Percentiles rank a stretch among this genome's conserved stretches.
Conservation (phyloP, 352 stramenopile genomes). For the Pythium pectinolyticum region DNA sequence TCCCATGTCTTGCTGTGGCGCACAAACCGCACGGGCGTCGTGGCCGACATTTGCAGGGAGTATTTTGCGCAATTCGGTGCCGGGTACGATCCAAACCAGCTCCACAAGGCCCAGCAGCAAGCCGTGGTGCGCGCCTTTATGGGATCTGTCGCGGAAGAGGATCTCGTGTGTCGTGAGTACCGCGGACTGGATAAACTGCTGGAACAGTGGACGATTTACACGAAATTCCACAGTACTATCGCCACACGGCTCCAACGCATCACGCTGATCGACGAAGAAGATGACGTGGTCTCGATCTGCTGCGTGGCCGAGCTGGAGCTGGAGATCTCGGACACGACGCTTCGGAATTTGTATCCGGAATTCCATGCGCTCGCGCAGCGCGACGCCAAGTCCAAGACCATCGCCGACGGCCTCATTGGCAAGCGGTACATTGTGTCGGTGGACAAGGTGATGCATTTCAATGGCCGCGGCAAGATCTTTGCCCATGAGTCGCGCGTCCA, state of each 20-base stretch:
- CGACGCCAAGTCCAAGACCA: constrained; percentile 18
- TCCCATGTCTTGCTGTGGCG: constrained; percentile 40
- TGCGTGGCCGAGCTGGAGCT: constrained; percentile 35
- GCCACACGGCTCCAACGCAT: constrained; percentile 29
- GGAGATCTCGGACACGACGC: constrained; percentile 41
- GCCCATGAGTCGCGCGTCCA: constrained; percentile 45
- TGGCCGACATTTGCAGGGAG: constrained; percentile 40
- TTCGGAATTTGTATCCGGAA: constrained; percentile 50
- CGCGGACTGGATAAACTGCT: constrained; percentile 41
- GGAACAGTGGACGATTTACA: constrained; percentile 64
- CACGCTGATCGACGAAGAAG: constrained; percentile 36
- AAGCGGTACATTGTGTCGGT: constrained; percentile 32
- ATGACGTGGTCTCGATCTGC: constrained; percentile 40
- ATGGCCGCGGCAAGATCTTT: constrained; percentile 29
- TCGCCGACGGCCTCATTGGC: constrained; percentile 32
- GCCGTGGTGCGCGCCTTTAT: constrained; percentile 32
- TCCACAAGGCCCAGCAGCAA: constrained; percentile 10
- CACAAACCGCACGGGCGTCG: constrained; percentile 40
- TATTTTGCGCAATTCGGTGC: constrained; percentile 47
- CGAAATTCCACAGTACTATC: constrained; percentile 45
- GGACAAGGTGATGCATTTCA: constrained; percentile 41
- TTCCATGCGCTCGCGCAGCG: constrained; percentile 36
- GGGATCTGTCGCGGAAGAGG: constrained; percentile 31
- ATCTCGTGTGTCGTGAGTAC: constrained; percentile 53
- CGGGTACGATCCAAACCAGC: constrained; percentile 37